Base-by-base conservation (phyloP, 2,329 filamentous ascomycete genomes). In the Aspergillus arachidicola region DNA sequence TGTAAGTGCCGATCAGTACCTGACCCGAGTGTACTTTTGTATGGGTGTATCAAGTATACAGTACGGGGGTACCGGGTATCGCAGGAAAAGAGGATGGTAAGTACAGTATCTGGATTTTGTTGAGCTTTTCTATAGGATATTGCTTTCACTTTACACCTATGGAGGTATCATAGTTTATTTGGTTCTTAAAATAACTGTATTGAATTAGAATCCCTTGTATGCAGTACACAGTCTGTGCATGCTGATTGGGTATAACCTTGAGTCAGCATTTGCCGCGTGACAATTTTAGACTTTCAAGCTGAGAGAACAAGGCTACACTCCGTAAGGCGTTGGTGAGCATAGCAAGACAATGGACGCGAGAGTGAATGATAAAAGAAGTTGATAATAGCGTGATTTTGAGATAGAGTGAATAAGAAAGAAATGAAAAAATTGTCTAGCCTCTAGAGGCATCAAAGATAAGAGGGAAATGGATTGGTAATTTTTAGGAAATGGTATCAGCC, bases 1-100 rank as follows among this genome's bases (percentile, higher is more conserved):
- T 55, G 51, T 55, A 55, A 55, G 51, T 23, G 21, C 51, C 32
- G 51, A 55, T 55, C 51, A 21, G 51, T 55, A 55, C 51, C 51
- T 55, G 32, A 55, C 51, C 51, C 6, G n/a, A 12, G 11, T 36
- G 51, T 55, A 55, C 32, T 23, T 55, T 38, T 55, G 51, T 55
- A 55, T 32, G 28, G 28, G 30, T 6, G 48, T 51, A 51, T 30
- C 28, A n/a, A 19, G 16, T 51, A n/a, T 34, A 51, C 48, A 34
- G 48, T 51, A 51, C 48, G 10, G 19, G 19, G 19, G 28, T 32
- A 51, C 48, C 28, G 48, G 48, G 48, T 51, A 51, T 51, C 48
- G 12, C 19, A n/a, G 28, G 28, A 51, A 51, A 30, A 14, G 28
- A n/a, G 48, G 48, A 32, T 19, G 32, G 16, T 51, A 34, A 7